A percentile compares a stretch with the other conserved stretches of the same genome.
These are phyloP conservation scores for Nannizziopsis barbatae DNA, from an alignment of 2,329 filamentous ascomycete species.

Conservation along the genomic window DNA sequence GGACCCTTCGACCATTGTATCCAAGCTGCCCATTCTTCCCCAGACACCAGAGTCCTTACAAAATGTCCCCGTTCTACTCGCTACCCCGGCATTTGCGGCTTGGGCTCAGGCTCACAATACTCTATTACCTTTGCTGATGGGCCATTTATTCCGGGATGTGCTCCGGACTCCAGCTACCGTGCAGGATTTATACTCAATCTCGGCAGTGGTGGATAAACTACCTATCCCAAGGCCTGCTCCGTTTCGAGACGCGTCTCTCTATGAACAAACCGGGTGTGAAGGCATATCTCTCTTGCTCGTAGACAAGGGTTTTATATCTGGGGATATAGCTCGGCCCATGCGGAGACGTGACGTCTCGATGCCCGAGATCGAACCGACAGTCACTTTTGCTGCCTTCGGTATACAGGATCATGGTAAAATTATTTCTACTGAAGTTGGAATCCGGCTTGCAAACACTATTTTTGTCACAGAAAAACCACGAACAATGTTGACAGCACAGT, in stretches of 20 bases:
- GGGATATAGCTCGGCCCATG: slow-evolving; percentile 22
- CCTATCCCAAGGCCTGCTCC: slow-evolving; percentile 16
- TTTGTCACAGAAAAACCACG: slow-evolving; percentile 34
- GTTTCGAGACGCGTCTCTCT: not conserved
- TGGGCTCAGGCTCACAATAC: slow-evolving; percentile 26
- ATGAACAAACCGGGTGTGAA: slow-evolving; percentile 20
- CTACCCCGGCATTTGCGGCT: slow-evolving; percentile 29
- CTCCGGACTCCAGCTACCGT: slow-evolving; percentile 7
- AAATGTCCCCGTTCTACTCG: slow-evolving; percentile 27
- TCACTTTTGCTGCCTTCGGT: slow-evolving; percentile 23
- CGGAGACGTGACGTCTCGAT: slow-evolving; percentile 23
- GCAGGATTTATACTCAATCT: slow-evolving; percentile 22
- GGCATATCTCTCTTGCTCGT: slow-evolving; percentile 28
- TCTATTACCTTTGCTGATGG: slow-evolving; percentile 26
- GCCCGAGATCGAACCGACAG: slow-evolving; percentile 23
- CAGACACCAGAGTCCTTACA: slow-evolving; percentile 12
- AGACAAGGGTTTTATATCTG: slow-evolving; percentile 20
- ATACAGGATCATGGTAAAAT: slow-evolving; percentile 6
- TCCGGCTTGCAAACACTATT: slow-evolving; percentile 34
- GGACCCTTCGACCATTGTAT: slow-evolving; percentile 24
- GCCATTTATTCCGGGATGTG: slow-evolving; percentile 19
- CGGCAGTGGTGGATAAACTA: slow-evolving; percentile 30
- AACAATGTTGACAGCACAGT: slow-evolving; percentile 30
- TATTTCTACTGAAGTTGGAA: slow-evolving; percentile 25
- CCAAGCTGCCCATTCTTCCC: slow-evolving; percentile 19